Conservation (phyloP, 805 yeast species). For the Hagleromyces aurorensis region DNA sequence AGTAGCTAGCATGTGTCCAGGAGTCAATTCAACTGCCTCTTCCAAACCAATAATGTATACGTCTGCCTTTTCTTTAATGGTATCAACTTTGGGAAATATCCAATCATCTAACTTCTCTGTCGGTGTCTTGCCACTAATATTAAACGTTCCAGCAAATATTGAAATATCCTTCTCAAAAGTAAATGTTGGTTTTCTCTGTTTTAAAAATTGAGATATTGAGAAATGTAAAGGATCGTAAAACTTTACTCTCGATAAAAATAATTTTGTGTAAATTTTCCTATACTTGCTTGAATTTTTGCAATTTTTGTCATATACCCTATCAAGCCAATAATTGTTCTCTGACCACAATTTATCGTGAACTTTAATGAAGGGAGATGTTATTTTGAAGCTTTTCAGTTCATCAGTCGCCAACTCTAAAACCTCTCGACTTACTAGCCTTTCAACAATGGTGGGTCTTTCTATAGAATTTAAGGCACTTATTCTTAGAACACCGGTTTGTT, state of each 20-base stretch:
- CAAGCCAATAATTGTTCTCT: constrained; percentile 80
- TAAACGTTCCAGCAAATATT: constrained; percentile 79
- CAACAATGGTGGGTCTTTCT: constrained; percentile 75
- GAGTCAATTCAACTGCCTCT: constrained; percentile 77
- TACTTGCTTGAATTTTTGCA: constrained; percentile 25
- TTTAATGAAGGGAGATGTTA: constrained; percentile 43
- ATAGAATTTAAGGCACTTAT: constrained; percentile 86
- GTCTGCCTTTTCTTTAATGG: constrained; percentile 40
- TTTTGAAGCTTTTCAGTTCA: constrained; percentile 36
- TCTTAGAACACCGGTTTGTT: constrained; percentile 86
- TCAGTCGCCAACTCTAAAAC: constrained; percentile 41
- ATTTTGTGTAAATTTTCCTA: constrained; percentile 22
- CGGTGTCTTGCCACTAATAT: constrained; percentile 64
- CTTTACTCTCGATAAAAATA: constrained; percentile 39
- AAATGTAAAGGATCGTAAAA: constrained; percentile 89
- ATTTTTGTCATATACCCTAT: constrained; percentile 57
- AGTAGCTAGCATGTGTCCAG: constrained; percentile 74
- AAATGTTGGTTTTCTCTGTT: constrained; percentile 42
- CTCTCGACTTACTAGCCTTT: constrained; percentile 59
- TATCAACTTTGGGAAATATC: constrained; percentile 57
- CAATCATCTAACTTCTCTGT: constrained; percentile 59
- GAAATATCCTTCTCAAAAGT: constrained; percentile 53
- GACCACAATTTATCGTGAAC: constrained; percentile 85
- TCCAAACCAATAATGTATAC: constrained; percentile 78
- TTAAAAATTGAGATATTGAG: constrained; percentile 61